A percentile compares a stretch with the other conserved stretches of the same genome.
Evolutionary conservation across 495 filamentous ascomycete species (phyloP).

Genomic region (Lentithecium fluviatile): DNA sequence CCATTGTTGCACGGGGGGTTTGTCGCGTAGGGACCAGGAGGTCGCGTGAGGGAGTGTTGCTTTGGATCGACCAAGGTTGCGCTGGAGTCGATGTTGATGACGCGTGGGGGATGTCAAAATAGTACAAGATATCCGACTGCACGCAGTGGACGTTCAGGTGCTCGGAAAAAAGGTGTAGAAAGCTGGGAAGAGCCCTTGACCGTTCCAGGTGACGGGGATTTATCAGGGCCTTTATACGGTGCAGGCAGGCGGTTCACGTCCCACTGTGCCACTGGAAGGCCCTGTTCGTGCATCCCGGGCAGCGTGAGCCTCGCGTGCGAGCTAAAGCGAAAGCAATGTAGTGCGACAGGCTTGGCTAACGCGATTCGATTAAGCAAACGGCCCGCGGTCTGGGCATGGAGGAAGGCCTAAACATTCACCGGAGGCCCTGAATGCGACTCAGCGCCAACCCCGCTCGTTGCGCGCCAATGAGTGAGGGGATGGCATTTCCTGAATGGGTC

Average conservation of each 20-base stretch:
- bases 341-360: background rate
- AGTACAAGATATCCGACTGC: background rate
- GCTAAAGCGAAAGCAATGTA: background rate
- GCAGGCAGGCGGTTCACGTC: background rate
- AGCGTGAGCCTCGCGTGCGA: background rate
- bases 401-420: constrained; percentile 1
- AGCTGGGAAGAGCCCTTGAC: background rate
- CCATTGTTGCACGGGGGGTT: constrained; percentile 13
- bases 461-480: no score
- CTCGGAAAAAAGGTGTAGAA: background rate
- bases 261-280: no score
- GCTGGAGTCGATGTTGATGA: background rate
- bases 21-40: background rate
- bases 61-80: background rate
- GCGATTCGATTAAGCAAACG: background rate
- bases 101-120: background rate
- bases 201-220: background rate
- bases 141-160: background rate
- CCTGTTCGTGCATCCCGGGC: background rate
- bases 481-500: background rate
- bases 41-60: constrained; percentile 1
- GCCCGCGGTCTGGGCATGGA: background rate
- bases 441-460: constrained; percentile 6
- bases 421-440: background rate
- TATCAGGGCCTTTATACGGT: background rate